These are phyloP conservation scores for Pilasporangium apinafurcum DNA, from an alignment of 352 stramenopile genomes.

Conservation along the genomic window DNA sequence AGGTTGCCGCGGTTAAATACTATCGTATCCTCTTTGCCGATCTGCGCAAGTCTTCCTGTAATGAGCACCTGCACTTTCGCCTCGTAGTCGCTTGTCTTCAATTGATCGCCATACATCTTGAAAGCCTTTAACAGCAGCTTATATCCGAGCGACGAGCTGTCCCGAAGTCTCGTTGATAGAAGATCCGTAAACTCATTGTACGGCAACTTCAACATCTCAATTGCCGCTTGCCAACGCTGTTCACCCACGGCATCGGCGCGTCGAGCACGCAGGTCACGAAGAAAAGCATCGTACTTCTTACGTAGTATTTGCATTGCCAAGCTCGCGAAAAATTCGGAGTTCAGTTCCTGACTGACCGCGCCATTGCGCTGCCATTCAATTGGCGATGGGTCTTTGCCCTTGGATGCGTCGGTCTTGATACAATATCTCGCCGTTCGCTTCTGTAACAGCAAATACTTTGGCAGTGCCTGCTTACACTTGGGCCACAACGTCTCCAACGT, in stretches of 20 bases:
- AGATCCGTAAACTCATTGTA: slow-evolving; percentile 21
- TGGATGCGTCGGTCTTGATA: slow-evolving; percentile 1
- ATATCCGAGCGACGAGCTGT: slow-evolving; percentile 28
- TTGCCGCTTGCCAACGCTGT: slow-evolving; percentile 25
- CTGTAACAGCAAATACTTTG: slow-evolving; percentile 54
- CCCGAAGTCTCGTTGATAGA: slow-evolving; percentile 9
- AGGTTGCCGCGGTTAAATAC: slow-evolving; percentile 68
- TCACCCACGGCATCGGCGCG: slow-evolving; percentile 26
- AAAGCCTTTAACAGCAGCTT: slow-evolving; percentile 47
- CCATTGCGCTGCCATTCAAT: slow-evolving; percentile 26
- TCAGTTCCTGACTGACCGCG: slow-evolving; percentile 14
- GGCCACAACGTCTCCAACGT: slow-evolving; percentile 36
- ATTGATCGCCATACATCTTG: slow-evolving; percentile 16
- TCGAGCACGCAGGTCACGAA: slow-evolving; percentile 29
- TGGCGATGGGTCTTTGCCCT: slow-evolving; percentile 3
- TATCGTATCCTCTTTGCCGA: slow-evolving; percentile 14
- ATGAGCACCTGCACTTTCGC: slow-evolving; percentile 43
- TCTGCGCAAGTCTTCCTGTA: slow-evolving; percentile 24
- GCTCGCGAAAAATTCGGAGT: slow-evolving; percentile 10
- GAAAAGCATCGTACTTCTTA: slow-evolving; percentile 45
- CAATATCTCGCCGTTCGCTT: slow-evolving; percentile 48
- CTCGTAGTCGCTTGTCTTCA: slow-evolving; percentile 25
- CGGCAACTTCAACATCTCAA: slow-evolving; percentile 18
- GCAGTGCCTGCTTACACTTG: slow-evolving; percentile 25
- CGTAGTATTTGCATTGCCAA: slow-evolving; percentile 38